Conservation (phyloP, 106 monocot genomes). For the Dendrobium nobile region DNA sequence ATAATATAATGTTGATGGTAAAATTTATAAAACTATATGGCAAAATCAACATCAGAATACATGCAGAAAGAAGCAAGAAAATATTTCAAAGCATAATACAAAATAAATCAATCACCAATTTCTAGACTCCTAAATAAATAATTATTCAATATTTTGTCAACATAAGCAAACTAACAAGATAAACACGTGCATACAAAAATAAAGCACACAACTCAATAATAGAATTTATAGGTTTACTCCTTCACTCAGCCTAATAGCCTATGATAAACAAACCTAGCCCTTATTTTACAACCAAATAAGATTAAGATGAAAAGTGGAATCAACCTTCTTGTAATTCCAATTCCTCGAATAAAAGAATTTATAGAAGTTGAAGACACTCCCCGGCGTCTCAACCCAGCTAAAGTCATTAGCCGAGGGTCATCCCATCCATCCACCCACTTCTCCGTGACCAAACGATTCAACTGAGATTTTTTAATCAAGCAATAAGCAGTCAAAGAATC, state of each 20-base stretch:
- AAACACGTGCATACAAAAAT: background rate
- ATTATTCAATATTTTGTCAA: background rate
- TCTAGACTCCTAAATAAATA: background rate
- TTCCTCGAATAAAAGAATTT: slow-evolving; percentile 86
- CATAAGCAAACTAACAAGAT: background rate
- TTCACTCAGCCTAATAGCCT: background rate
- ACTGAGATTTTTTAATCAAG: slow-evolving; percentile 33
- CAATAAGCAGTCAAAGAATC: background rate
- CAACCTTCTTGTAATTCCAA: slow-evolving; percentile 98
- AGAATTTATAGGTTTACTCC: background rate
- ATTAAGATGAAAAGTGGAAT: background rate
- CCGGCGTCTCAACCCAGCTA: slow-evolving; percentile 82
- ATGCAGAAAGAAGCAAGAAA: too few relatives aligned
- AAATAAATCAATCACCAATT: background rate
- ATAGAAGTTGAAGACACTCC: slow-evolving; percentile 93
- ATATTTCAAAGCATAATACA: background rate
- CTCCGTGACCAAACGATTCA: slow-evolving; percentile 78
- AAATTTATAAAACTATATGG: background rate
- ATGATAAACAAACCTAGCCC: background rate
- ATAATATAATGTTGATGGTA: background rate
- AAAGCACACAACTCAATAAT: background rate
- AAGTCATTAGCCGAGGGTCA: slow-evolving; percentile 88
- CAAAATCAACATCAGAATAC: too few relatives aligned
- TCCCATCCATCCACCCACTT: slow-evolving; percentile 97
- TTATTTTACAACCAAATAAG: background rate